These are phyloP conservation scores for Torulaspora quercuum DNA, from an alignment of 805 yeast genomes.

Conservation along the genomic window DNA sequence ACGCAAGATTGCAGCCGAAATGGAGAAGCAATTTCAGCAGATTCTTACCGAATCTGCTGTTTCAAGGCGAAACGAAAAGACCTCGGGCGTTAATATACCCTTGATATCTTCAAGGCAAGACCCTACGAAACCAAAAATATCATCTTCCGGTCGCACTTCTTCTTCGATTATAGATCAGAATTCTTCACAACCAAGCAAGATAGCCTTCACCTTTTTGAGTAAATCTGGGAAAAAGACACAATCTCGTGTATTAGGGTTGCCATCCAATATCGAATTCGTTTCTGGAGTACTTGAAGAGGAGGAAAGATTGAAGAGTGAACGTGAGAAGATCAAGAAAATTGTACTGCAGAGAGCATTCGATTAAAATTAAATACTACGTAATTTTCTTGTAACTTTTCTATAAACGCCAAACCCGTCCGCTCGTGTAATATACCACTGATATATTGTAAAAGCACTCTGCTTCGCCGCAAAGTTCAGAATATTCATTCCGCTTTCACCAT, in stretches of 20 bases:
- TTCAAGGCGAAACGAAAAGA: conserved; percentile 35
- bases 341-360: conserved; percentile 43
- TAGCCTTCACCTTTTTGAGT: conserved; percentile 54
- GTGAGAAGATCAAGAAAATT: conserved; percentile 53
- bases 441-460: too few relatives aligned
- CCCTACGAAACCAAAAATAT: conserved; percentile 6
- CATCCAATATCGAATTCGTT: conserved; percentile 53
- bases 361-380: conserved; percentile 14
- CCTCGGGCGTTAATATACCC: conserved; percentile 28
- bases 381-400: conserved; percentile 3
- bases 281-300: conserved; percentile 50
- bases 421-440: too few relatives aligned
- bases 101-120: conserved; percentile 17
- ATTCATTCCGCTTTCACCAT: conserved; percentile 63
- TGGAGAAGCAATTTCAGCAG: conserved; percentile 55
- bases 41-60: conserved; percentile 52
- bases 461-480: too few relatives aligned
- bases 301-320: conserved; percentile 49
- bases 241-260: conserved; percentile 48
- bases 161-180: not conserved
- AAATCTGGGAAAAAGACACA: conserved; percentile 48
- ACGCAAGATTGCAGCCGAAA: conserved; percentile 45
- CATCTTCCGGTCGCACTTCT: not conserved
- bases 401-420: too few relatives aligned
- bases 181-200: conserved; percentile 20